Percentiles rank a stretch among this genome's conserved stretches.
These are phyloP conservation scores for Serendipita vermifera DNA, from an alignment of 768 basidiomycete genomes.

Conservation along the genomic window DNA sequence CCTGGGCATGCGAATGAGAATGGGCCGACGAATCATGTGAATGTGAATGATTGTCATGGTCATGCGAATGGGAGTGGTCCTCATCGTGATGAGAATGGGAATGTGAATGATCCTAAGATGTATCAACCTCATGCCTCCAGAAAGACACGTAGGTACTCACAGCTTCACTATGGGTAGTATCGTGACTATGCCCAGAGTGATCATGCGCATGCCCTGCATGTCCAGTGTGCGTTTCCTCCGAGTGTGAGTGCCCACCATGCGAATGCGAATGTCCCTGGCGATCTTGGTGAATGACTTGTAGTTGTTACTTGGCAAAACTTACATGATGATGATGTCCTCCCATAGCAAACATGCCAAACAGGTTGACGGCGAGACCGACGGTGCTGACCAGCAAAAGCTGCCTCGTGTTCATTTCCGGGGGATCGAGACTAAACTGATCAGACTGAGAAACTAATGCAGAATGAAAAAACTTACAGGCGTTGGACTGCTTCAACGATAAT, in stretches of 20 bases:
- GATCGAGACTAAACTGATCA: conserved; percentile 49
- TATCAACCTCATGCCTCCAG: too few relatives aligned
- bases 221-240: neutral
- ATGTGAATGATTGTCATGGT: conserved; percentile 14
- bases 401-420: conserved; percentile 95
- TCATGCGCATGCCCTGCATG: conserved; percentile 6
- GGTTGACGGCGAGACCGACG: conserved; percentile 80
- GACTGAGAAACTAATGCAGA: neutral
- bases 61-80: conserved; percentile 23
- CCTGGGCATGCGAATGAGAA: conserved; percentile 25
- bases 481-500: conserved; percentile 98
- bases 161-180: too few relatives aligned
- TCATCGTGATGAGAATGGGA: neutral
- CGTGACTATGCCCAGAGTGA: neutral
- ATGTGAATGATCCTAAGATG: neutral
- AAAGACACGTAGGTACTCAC: neutral
- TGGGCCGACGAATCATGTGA: conserved; percentile 12
- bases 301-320: conserved; percentile 18
- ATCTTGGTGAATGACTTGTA: conserved; percentile 47
- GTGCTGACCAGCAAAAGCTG: conserved; percentile 83
- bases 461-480: conserved; percentile 55
- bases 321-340: conserved; percentile 89
- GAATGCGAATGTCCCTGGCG: conserved; percentile 28
- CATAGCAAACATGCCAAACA: conserved; percentile 99
- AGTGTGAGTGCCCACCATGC: conserved; percentile 18